These are phyloP conservation scores for Aspergillus aculeatus DNA, from an alignment of 2,329 filamentous ascomycete genomes.

Conservation along the genomic window DNA sequence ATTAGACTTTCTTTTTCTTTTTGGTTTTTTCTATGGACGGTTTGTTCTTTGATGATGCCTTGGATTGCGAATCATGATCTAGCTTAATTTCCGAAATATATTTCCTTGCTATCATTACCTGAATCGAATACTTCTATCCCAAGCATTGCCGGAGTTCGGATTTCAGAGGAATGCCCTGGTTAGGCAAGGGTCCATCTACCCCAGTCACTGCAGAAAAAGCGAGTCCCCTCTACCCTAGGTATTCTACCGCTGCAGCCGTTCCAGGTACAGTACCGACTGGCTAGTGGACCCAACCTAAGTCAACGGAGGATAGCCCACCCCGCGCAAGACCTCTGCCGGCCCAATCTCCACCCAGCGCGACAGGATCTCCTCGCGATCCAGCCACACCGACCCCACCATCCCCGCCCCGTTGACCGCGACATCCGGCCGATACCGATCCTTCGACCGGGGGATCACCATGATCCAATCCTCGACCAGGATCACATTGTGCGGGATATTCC, in stretches of 20 bases:
- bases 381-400: slow-evolving; percentile 44
- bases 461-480: slow-evolving; percentile 47
- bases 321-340: slow-evolving; percentile 27
- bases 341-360: slow-evolving; percentile 42
- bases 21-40: neutral
- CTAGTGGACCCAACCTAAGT: no score
- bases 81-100: neutral
- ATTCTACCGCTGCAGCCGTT: no score
- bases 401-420: slow-evolving; percentile 48
- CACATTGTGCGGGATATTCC: slow-evolving; percentile 46
- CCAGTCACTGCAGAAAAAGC: no score
- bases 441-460: slow-evolving; percentile 48
- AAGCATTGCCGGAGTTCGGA: no score
- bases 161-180: no score
- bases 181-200: no score
- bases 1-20: neutral
- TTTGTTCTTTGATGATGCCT: neutral
- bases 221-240: no score
- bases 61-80: neutral
- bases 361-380: slow-evolving; percentile 34
- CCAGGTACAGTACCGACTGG: no score
- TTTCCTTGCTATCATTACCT: no score
- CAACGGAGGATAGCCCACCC: neutral
- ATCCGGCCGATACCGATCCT: slow-evolving; percentile 31
- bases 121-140: no score